These are phyloP conservation scores for Rhodocollybia butyracea DNA, from an alignment of 768 basidiomycete genomes.

Conservation along the genomic window DNA sequence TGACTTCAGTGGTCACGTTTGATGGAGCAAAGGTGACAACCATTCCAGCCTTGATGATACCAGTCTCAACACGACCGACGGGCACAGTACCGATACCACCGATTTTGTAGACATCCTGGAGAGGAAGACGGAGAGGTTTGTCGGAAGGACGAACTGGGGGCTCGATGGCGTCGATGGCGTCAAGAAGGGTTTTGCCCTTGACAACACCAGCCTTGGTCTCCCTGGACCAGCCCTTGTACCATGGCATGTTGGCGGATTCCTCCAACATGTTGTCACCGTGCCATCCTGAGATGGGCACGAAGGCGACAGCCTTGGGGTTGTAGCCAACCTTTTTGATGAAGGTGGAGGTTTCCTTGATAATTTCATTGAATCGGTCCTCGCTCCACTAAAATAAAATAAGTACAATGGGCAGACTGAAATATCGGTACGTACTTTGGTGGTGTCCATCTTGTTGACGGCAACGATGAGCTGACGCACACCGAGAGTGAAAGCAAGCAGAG, in stretches of 20 bases:
- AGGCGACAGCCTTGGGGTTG: constrained; percentile 98
- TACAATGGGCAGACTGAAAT: too few species aligned
- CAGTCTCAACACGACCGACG: constrained; percentile 99
- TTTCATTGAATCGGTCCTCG: constrained; percentile 99
- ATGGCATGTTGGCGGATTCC: constrained; percentile 96
- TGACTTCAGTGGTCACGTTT: constrained; percentile 99
- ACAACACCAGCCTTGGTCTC: constrained; percentile 89
- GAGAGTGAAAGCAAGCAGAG: constrained; percentile 98
- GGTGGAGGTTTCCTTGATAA: constrained; percentile 93
- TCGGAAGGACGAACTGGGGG: constrained; percentile 95
- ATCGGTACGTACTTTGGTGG: constrained; percentile 83
- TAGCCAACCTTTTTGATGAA: constrained; percentile 99
- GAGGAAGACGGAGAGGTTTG: constrained; percentile 99
- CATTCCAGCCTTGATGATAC: constrained; percentile 99
- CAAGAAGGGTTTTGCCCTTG: constrained; percentile 99
- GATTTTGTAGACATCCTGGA: constrained; percentile 99
- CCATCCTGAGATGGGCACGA: constrained; percentile 99
- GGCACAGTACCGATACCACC: constrained; percentile 99
- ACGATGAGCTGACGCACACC: constrained; percentile 99
- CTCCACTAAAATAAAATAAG: constrained; percentile 68
- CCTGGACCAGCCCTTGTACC: constrained; percentile 99
- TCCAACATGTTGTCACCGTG: constrained; percentile 99
- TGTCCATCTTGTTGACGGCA: constrained; percentile 99
- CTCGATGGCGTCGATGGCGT: constrained; percentile 99
- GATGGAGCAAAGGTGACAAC: constrained; percentile 94